Evolutionary conservation across 768 basidiomycete genomes (phyloP).

Genomic region (Lentinula boryana): DNA sequence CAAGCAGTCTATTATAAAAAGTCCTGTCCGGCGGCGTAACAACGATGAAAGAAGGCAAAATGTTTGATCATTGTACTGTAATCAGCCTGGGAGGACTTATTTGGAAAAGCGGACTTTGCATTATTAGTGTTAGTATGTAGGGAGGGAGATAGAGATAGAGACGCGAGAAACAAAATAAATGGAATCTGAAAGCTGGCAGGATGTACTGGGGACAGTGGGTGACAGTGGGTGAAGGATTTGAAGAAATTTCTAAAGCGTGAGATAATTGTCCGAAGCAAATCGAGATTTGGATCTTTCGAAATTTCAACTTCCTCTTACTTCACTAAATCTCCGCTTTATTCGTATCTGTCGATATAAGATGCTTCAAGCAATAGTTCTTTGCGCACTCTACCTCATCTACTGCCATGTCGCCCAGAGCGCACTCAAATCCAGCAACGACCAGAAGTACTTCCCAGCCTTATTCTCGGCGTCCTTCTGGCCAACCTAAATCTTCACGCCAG

Average conservation of each 20-base stretch:
- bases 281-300: not conserved
- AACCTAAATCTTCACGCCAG: conserved; percentile 71
- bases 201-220: not conserved
- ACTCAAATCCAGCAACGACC: conserved; percentile 21
- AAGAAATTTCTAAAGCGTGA: not conserved
- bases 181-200: not conserved
- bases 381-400: conserved; percentile 18
- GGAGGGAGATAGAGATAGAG: not conserved
- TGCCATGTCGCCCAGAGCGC: conserved; percentile 54
- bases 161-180: not conserved
- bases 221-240: not conserved
- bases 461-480: conserved; percentile 43
- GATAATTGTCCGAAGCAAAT: not conserved
- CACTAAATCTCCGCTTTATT: conserved; percentile 6
- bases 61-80: not conserved
- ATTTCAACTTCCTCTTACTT: not conserved
- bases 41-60: not conserved
- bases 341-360: conserved; percentile 6
- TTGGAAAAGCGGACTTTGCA: not conserved
- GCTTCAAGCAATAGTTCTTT: conserved; percentile 12
- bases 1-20: not conserved
- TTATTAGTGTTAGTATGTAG: not conserved
- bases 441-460: conserved; percentile 30
- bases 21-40: not conserved
- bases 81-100: not conserved